These are phyloP conservation scores for Graphilbum sp. DNA, from an alignment of 2,329 filamentous ascomycete genomes.

Conservation along the genomic window DNA sequence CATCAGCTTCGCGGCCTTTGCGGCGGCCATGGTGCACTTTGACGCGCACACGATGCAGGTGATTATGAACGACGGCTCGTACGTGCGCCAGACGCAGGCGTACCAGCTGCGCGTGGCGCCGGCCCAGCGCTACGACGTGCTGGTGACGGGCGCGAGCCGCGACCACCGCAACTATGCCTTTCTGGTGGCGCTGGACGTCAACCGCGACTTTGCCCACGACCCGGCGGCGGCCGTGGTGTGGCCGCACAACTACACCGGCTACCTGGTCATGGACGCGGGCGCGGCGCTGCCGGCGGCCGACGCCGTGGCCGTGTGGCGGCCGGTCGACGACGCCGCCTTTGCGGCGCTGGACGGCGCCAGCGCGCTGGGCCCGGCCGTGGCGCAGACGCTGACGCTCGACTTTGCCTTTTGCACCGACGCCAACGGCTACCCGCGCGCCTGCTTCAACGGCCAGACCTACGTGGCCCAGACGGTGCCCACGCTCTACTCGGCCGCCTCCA, in stretches of 20 bases:
- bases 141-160: conserved; percentile 18
- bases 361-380: conserved; percentile 20
- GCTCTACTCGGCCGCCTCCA: conserved; percentile 52
- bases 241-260: conserved; percentile 25
- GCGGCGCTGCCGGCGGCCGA: conserved; percentile 15
- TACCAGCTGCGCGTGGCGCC: conserved; percentile 24
- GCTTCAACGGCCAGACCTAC: conserved; percentile 51
- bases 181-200: conserved; percentile 26
- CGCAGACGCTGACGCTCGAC: conserved; percentile 37
- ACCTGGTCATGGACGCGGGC: conserved; percentile 21
- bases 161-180: conserved; percentile 25
- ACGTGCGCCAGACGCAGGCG: conserved; percentile 18
- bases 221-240: conserved; percentile 12
- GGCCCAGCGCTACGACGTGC: conserved; percentile 28
- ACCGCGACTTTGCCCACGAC: conserved; percentile 22
- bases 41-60: conserved; percentile 26
- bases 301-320: conserved; percentile 23
- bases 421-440: conserved; percentile 45
- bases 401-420: conserved; percentile 42
- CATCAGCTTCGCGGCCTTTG: conserved; percentile 28
- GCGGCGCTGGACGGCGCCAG: conserved; percentile 30
- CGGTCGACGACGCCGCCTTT: conserved; percentile 46
- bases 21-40: conserved; percentile 26
- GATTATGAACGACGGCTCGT: conserved; percentile 27
- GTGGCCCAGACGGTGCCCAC: conserved; percentile 52